phyloP scores from a whole-genome alignment of 345 rosid species.

The Rhodamnia rubescens region DNA sequence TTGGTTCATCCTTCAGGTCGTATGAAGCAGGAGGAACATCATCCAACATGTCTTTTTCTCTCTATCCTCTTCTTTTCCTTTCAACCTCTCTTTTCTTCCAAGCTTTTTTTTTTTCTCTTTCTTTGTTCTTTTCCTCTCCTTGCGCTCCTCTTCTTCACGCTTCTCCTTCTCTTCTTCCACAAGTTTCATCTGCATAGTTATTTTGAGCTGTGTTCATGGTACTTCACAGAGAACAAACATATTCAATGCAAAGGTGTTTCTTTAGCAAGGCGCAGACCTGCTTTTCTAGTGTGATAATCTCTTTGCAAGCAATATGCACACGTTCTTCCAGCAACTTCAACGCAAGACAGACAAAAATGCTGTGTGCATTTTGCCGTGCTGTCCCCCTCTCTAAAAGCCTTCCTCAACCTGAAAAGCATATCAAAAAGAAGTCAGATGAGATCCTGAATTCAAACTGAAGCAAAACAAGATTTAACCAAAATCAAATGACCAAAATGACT shows the following conservation, averaged over 20 bases:
- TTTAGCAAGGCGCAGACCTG: conserved; percentile 40
- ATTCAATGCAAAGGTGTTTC: neutral
- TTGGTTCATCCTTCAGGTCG: conserved; percentile 28
- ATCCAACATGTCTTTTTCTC: conserved; percentile 31
- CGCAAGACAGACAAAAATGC: conserved; percentile 89
- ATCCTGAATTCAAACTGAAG: neutral
- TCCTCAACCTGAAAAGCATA: conserved; percentile 64
- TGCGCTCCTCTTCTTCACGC: conserved; percentile 90
- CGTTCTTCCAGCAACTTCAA: conserved; percentile 77
- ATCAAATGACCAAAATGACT: neutral
- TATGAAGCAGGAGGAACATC: conserved; percentile 12
- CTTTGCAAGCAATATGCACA: conserved; percentile 95
- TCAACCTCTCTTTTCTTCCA: conserved; percentile 88
- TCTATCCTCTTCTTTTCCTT: conserved; percentile 76
- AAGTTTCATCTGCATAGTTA: conserved; percentile 54
- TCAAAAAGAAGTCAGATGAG: neutral
- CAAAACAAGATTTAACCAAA: neutral
- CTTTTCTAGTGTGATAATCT: conserved; percentile 78
- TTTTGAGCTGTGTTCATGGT: neutral
- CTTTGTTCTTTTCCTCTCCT: conserved; percentile 75
- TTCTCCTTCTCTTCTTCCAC: conserved; percentile 95
- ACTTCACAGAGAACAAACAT: neutral
- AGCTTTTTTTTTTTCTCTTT: conserved; percentile 90
- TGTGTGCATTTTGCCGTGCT: conserved; percentile 95
- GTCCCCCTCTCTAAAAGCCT: conserved; percentile 98